Conservation (phyloP, 441 rosid species). For the Populus hybrid region DNA sequence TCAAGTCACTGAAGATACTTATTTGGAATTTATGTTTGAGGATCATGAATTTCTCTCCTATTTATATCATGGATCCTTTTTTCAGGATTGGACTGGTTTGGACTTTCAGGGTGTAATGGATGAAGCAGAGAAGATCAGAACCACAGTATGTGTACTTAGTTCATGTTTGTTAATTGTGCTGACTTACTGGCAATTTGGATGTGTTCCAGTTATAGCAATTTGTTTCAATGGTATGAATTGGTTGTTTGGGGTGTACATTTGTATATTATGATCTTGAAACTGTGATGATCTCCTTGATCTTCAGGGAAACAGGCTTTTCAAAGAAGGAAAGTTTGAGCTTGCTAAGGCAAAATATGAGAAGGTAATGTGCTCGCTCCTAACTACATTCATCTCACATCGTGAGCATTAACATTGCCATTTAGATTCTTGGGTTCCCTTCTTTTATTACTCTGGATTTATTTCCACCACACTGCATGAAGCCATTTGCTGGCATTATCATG, state of each 20-base stretch:
- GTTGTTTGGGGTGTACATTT: neutral
- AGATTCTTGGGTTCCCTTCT: neutral
- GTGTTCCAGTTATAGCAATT: neutral
- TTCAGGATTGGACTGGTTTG: conserved; percentile 98
- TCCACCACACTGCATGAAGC: neutral
- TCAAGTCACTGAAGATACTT: neutral
- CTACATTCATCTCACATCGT: neutral
- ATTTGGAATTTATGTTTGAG: neutral
- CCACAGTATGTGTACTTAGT: conserved; percentile 49
- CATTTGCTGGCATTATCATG: neutral
- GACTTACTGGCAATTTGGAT: neutral
- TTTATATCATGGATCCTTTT: conserved; percentile 7
- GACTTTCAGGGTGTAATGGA: conserved; percentile 88
- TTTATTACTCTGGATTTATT: neutral
- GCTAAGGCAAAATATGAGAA: conserved; percentile 95
- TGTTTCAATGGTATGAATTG: neutral
- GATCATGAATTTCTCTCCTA: neutral
- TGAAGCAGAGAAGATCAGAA: conserved; percentile 88
- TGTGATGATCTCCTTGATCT: conserved; percentile 26
- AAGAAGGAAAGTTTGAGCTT: conserved; percentile 93
- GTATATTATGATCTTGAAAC: conserved; percentile 3
- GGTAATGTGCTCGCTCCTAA: conserved; percentile 39
- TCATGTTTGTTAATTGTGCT: conserved; percentile 10
- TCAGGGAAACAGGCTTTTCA: conserved; percentile 94
- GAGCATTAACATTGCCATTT: neutral